Conservation (phyloP, 1,284 basidiomycete species). For the Malassezia sp. region DNA sequence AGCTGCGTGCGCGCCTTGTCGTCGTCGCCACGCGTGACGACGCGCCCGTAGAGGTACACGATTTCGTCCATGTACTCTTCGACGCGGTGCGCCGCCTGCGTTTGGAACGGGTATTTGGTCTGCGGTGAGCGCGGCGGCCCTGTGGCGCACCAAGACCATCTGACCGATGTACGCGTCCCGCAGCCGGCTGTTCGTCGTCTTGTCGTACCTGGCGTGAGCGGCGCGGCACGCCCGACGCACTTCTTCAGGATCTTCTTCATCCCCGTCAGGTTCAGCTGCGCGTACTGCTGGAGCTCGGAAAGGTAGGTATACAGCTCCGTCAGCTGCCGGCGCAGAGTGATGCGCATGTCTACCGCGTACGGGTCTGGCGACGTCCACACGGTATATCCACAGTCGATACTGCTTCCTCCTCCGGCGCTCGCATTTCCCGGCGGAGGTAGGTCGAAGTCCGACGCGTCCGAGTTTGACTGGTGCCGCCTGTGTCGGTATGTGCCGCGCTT, state of each 20-base stretch:
- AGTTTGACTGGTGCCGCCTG: neutral
- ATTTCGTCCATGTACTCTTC: slow-evolving; percentile 58
- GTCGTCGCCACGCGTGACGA: slow-evolving; percentile 67
- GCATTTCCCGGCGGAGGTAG: slow-evolving; percentile 1
- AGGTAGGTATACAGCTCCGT: slow-evolving; percentile 66
- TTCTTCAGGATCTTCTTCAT: slow-evolving; percentile 96
- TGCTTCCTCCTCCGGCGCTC: slow-evolving; percentile 22
- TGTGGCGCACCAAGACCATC: neutral
- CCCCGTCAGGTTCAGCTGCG: slow-evolving; percentile 84
- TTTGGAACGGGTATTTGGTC: slow-evolving; percentile 40
- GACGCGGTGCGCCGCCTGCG: slow-evolving; percentile 55
- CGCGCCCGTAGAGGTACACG: slow-evolving; percentile 69
- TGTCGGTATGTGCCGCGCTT: slow-evolving; percentile 7
- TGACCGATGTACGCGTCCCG: slow-evolving; percentile 53
- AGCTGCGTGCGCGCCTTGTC: slow-evolving; percentile 67
- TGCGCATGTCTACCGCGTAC: slow-evolving; percentile 75
- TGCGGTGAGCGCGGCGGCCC: no score
- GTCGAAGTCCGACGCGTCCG: neutral
- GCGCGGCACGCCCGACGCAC: slow-evolving; percentile 72
- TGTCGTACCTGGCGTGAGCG: slow-evolving; percentile 69
- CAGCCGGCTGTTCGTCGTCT: slow-evolving; percentile 75
- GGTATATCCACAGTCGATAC: slow-evolving; percentile 44
- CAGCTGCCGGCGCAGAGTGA: slow-evolving; percentile 83
- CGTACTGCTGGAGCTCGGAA: slow-evolving; percentile 78
- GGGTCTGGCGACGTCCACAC: slow-evolving; percentile 68